Conservation (phyloP, 2,329 filamentous ascomycete species). For the Alternaria triticimaculans region DNA sequence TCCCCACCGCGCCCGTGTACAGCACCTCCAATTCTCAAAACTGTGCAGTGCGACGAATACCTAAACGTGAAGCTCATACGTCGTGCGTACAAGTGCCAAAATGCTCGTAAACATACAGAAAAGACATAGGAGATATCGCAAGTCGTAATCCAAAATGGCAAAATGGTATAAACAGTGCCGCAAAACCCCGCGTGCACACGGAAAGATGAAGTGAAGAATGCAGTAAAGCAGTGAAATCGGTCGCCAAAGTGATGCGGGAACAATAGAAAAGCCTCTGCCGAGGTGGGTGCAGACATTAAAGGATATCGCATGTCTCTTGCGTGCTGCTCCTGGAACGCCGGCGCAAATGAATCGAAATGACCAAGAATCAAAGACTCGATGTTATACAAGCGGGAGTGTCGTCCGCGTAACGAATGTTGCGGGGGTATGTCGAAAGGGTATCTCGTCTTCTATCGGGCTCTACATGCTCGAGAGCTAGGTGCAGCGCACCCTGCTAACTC, state of each 20-base stretch:
- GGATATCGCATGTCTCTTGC: constrained; percentile 35
- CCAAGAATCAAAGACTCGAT: constrained; percentile 37
- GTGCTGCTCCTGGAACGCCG: constrained; percentile 43
- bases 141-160: constrained; percentile 33
- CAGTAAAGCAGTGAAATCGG: constrained; percentile 17
- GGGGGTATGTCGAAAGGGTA: constrained; percentile 19
- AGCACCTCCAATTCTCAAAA: constrained; percentile 21
- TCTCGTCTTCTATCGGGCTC: constrained; percentile 18
- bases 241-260: constrained; percentile 31
- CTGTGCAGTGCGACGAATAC: constrained; percentile 11
- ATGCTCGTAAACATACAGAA: constrained; percentile 35
- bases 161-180: constrained; percentile 44
- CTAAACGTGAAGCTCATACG: constrained; percentile 24
- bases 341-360: constrained; percentile 32
- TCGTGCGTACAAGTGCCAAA: constrained; percentile 20
- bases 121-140: constrained; percentile 37
- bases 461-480: constrained; percentile 19
- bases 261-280: constrained; percentile 34
- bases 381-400: constrained; percentile 39
- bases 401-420: constrained; percentile 28
- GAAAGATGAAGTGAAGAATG: constrained; percentile 30
- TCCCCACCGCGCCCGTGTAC: constrained; percentile 21
- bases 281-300: constrained; percentile 45
- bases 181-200: constrained; percentile 19
- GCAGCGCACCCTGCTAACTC: constrained; percentile 19